Evolutionary conservation across 345 rosid species (phyloP).

Genomic region (Aquilaria malaccensis): DNA sequence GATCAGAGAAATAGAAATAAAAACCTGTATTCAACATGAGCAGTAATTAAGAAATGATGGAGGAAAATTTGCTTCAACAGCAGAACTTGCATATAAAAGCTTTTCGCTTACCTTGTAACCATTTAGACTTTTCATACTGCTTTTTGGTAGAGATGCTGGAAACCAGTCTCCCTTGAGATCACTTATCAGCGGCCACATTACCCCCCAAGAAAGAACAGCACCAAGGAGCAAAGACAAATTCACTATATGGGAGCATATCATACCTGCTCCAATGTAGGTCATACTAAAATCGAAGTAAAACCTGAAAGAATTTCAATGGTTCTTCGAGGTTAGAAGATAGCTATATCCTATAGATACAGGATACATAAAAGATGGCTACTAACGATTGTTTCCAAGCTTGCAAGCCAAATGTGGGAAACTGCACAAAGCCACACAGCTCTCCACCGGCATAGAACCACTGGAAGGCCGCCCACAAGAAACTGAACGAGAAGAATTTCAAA

Average conservation of each 20-base stretch:
- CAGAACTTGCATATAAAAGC: background rate
- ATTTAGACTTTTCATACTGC: slow-evolving; percentile 82
- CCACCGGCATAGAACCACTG: slow-evolving; percentile 86
- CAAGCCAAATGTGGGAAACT: slow-evolving; percentile 81
- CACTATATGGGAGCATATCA: slow-evolving; percentile 92
- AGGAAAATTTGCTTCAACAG: background rate
- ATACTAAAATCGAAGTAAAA: slow-evolving; percentile 85
- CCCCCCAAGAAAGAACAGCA: slow-evolving; percentile 84
- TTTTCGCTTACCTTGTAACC: slow-evolving; percentile 64
- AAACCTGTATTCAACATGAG: slow-evolving; percentile 42
- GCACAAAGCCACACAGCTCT: slow-evolving; percentile 57
- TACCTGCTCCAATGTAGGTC: slow-evolving; percentile 93
- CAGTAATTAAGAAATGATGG: background rate
- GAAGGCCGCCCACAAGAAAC: slow-evolving; percentile 82
- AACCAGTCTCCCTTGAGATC: slow-evolving; percentile 75
- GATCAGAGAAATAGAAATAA: slow-evolving; percentile 72
- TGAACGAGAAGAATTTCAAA: slow-evolving; percentile 49
- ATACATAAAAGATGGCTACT: slow-evolving; percentile 16
- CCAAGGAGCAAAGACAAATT: slow-evolving; percentile 88
- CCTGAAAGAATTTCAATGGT: slow-evolving; percentile 43
- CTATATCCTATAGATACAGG: background rate
- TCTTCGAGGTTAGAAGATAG: slow-evolving; percentile 9
- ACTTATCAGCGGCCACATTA: slow-evolving; percentile 88
- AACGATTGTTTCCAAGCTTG: slow-evolving; percentile 77
- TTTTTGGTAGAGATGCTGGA: slow-evolving; percentile 37